Percentiles rank a stretch among this genome's conserved stretches.
Conservation (phyloP, 1,139 yeast species). For the Zhuliangozyma blackwelliae region DNA sequence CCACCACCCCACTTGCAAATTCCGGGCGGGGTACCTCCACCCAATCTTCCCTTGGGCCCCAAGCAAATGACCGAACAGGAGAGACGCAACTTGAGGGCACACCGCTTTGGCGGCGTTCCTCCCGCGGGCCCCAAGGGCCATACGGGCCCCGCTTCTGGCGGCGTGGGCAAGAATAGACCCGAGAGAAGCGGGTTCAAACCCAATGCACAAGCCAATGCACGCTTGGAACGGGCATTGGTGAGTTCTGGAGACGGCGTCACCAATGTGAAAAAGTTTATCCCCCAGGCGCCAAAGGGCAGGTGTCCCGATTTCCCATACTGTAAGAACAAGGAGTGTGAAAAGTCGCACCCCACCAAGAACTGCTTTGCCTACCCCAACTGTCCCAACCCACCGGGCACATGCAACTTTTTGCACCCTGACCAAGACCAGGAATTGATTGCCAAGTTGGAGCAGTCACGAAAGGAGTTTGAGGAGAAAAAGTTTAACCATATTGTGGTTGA, state of each 20-base stretch:
- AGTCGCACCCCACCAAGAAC: slow-evolving; percentile 73
- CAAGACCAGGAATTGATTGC: slow-evolving; percentile 72
- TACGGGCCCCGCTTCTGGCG: slow-evolving; percentile 1
- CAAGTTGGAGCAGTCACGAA: slow-evolving; percentile 57
- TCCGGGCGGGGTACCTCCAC: no score
- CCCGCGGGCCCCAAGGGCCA: not conserved
- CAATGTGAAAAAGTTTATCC: slow-evolving; percentile 22
- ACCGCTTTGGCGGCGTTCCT: slow-evolving; percentile 10
- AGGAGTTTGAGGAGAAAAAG: slow-evolving; percentile 44
- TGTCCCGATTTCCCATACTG: slow-evolving; percentile 81
- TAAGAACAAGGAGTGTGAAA: slow-evolving; percentile 59
- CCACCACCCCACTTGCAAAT: no score
- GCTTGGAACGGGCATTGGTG: slow-evolving; percentile 38
- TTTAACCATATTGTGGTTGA: slow-evolving; percentile 16
- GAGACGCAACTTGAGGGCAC: slow-evolving; percentile 10
- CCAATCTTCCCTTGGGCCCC: slow-evolving; percentile 6
- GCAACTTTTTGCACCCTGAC: slow-evolving; percentile 78
- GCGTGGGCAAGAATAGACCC: slow-evolving; percentile 3
- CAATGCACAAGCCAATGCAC: slow-evolving; percentile 32
- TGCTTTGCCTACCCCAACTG: slow-evolving; percentile 81
- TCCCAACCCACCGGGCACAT: slow-evolving; percentile 75
- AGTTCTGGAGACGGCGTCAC: slow-evolving; percentile 10
- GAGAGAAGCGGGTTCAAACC: slow-evolving; percentile 18
- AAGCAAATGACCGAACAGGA: slow-evolving; percentile 10
- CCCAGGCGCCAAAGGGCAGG: slow-evolving; percentile 55